Percentiles rank a stretch among this genome's conserved stretches.
These are phyloP conservation scores for Cytospora piceicola DNA, from an alignment of 2,329 filamentous ascomycete genomes.

Conservation along the genomic window DNA sequence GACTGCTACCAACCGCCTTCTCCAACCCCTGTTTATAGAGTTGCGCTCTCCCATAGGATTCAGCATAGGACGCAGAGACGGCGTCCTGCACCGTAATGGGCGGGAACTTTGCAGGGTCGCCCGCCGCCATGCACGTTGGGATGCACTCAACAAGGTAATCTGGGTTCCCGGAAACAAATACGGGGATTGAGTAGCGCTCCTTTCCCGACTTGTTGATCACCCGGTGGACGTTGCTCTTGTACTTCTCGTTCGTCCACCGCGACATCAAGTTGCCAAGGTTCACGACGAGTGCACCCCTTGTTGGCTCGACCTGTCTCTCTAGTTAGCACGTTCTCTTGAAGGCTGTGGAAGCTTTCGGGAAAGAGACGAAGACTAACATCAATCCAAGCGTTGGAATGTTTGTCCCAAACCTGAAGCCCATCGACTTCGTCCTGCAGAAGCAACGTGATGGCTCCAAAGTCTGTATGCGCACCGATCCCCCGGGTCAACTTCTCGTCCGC, in stretches of 20 bases:
- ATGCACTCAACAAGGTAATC: slow-evolving; percentile 45
- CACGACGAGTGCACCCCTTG: slow-evolving; percentile 51
- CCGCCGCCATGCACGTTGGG: slow-evolving; percentile 37
- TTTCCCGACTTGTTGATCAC: slow-evolving; percentile 55
- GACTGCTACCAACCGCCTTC: slow-evolving; percentile 20
- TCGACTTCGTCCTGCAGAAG: slow-evolving; percentile 54
- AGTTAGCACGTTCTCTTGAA: not conserved
- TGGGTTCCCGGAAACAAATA: slow-evolving; percentile 57
- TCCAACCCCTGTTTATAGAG: slow-evolving; percentile 40
- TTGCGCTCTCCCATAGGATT: slow-evolving; percentile 40
- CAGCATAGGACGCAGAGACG: slow-evolving; percentile 40
- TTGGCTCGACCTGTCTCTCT: slow-evolving; percentile 45
- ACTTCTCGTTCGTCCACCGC: slow-evolving; percentile 55
- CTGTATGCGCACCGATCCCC: slow-evolving; percentile 54
- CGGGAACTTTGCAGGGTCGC: slow-evolving; percentile 37
- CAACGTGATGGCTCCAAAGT: slow-evolving; percentile 59
- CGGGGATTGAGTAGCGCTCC: slow-evolving; percentile 56
- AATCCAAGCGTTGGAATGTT: slow-evolving; percentile 48
- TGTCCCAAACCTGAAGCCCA: slow-evolving; percentile 55
- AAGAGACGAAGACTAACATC: slow-evolving; percentile 36
- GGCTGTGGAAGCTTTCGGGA: not conserved
- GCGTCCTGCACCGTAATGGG: slow-evolving; percentile 41
- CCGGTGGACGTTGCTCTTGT: slow-evolving; percentile 57
- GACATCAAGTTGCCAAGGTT: slow-evolving; percentile 54
- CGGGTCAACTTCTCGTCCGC: slow-evolving; percentile 40